Evolutionary conservation across 176 grass and related monocot species (phyloP).

Genomic region (Carex pumila): DNA sequence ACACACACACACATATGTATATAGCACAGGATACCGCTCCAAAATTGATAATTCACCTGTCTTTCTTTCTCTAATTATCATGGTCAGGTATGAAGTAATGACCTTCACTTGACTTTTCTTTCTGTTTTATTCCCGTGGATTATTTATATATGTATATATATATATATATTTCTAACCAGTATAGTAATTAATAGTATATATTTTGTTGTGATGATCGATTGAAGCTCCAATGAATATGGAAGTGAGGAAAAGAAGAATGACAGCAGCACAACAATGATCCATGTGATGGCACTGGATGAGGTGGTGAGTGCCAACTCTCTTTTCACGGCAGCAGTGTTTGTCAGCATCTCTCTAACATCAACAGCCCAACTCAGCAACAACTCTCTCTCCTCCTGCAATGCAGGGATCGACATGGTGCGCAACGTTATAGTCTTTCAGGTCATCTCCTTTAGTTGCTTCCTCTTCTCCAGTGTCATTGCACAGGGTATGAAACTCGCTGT

Average conservation of each 20-base stretch:
- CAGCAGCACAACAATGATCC: slow-evolving; percentile 13
- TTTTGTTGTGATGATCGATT: not conserved
- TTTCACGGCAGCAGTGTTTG: slow-evolving; percentile 27
- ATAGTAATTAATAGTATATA: too few relatives aligned
- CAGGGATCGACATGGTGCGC: slow-evolving; percentile 19
- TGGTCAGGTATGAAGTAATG: not conserved
- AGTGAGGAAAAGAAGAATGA: slow-evolving; percentile 4
- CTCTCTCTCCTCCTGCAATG: slow-evolving; percentile 16
- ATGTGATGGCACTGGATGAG: slow-evolving; percentile 30
- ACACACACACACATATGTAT: too few relatives aligned
- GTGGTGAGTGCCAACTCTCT: slow-evolving; percentile 27
- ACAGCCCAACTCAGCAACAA: slow-evolving; percentile 1
- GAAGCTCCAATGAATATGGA: not conserved
- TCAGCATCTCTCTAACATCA: slow-evolving; percentile 19
- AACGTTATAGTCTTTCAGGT: slow-evolving; percentile 27
- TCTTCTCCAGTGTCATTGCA: slow-evolving; percentile 26
- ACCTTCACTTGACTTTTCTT: not conserved
- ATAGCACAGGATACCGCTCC: not conserved
- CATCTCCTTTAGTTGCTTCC: slow-evolving; percentile 35
- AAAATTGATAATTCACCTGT: not conserved
- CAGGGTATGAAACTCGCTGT: slow-evolving; percentile 27
- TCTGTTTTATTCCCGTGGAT: not conserved
- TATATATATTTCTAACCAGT: not conserved
- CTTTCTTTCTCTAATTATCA: not conserved
- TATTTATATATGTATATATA: not conserved